Evolutionary conservation across 169 alveolate species (phyloP), one percentile per base, ranked within the genome.

Genomic region (Plasmodium ovale): DNA sequence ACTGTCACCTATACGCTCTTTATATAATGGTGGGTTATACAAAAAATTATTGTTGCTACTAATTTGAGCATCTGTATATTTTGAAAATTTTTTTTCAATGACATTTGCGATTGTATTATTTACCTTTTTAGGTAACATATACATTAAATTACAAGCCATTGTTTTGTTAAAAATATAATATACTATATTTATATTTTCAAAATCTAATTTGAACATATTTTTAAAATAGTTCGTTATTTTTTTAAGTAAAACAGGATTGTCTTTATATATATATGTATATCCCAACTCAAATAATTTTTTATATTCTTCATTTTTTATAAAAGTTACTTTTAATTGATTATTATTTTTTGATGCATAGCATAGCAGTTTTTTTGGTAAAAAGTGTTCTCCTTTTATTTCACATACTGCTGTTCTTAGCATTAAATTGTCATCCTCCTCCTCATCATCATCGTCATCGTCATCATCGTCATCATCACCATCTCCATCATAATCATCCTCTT

Each of bases 161-260:
- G 88, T 77, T 60, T 77, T 77, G 27, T 31, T 29, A 53, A 39
- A 77, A 29, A 77, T 44, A 16, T 77, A 77, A 62, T 77, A 77
- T 6, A 56, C 39, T 16, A 77, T 42, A 29, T 77, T 77, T n/a
- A 4, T 77, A 9, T 12, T 29, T n/a, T 77, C 74, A 12, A 60
- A 59, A n/a, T 77, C 68, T 12, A 60, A 14, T 6, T 42, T 59
- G 9, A 49, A 29, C 7, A 44, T 3, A 16, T 9, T 77, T 35
- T 77, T 77, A 23, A 77, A 77, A 25, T 77, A 64, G 23, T 37
- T 62, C 14, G 58, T 29, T 44, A 60, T 77, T 39, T 44, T 77
- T 29, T 77, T 42, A 14, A 77, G 12, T 3, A 62, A 33, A 14
- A 12, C 0, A 0, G 54, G 5, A 31, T 60, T 60, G 0, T 64